These are phyloP conservation scores for Syzygium grande DNA, from an alignment of 345 rosid species.

Conservation along the genomic window DNA sequence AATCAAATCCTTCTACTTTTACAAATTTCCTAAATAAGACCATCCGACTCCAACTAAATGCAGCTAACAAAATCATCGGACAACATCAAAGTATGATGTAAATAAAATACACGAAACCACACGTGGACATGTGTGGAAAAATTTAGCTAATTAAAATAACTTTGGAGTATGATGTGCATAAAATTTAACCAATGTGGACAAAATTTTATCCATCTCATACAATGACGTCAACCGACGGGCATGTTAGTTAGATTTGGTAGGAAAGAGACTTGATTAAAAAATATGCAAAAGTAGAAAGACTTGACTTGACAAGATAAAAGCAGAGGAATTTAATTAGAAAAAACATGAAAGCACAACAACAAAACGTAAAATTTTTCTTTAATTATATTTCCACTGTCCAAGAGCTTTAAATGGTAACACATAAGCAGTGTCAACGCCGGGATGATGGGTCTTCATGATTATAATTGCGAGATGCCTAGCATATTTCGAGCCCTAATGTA, in stretches of 20 bases:
- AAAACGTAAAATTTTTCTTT: background rate
- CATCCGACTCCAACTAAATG: background rate
- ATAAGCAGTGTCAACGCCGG: background rate
- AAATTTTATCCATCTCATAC: background rate
- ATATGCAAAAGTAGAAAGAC: background rate
- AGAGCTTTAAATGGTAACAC: background rate
- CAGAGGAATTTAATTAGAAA: background rate
- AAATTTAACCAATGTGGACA: background rate
- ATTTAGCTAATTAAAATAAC: background rate
- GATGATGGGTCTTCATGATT: background rate
- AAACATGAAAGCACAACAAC: background rate
- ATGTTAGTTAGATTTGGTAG: background rate
- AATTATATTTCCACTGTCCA: background rate
- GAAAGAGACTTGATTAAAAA: background rate
- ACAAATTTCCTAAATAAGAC: background rate
- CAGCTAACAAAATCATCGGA: background rate
- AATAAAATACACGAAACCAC: background rate
- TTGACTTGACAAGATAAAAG: background rate
- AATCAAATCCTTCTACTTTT: background rate
- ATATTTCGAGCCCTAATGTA: background rate
- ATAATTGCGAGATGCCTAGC: background rate
- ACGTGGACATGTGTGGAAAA: background rate
- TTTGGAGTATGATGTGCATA: background rate
- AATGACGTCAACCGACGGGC: background rate
- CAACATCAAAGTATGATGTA: fast-evolving